A percentile compares a stretch with the other conserved stretches of the same genome.
phyloP scores from a whole-genome alignment of 768 basidiomycete genomes.

The Suillus lakei region DNA sequence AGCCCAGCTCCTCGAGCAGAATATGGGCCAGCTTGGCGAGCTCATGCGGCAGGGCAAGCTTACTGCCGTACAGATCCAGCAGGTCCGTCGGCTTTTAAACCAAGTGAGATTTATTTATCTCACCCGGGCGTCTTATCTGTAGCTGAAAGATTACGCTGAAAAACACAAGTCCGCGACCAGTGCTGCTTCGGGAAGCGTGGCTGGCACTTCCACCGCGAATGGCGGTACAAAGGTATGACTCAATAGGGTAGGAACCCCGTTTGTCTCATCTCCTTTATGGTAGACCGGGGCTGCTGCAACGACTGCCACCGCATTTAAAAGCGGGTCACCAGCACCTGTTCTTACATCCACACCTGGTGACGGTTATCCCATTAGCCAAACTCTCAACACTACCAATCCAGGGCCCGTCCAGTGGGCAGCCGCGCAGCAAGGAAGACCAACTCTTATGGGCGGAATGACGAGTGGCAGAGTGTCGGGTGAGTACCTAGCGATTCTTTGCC shows the following conservation, averaged over 20 bases:
- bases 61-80: slow-evolving; percentile 69
- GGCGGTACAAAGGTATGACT: slow-evolving; percentile 5
- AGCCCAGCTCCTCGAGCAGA: slow-evolving; percentile 65
- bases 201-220: slow-evolving; percentile 8
- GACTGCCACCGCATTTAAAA: slow-evolving; percentile 32
- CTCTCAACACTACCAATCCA: slow-evolving; percentile 62
- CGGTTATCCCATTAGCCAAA: slow-evolving; percentile 70
- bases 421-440: slow-evolving; percentile 62
- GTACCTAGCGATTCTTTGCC: slow-evolving; percentile 21
- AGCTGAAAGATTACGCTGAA: slow-evolving; percentile 9
- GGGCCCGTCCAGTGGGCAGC: slow-evolving; percentile 68
- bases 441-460: slow-evolving; percentile 74
- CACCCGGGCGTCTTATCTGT: slow-evolving; percentile 1
- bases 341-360: slow-evolving; percentile 40
- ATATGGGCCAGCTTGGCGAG: slow-evolving; percentile 65
- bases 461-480: slow-evolving; percentile 70
- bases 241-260: not conserved
- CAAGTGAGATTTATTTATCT: slow-evolving; percentile 11
- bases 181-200: slow-evolving; percentile 18
- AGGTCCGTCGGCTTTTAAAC: slow-evolving; percentile 47
- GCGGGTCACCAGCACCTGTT: slow-evolving; percentile 40
- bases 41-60: slow-evolving; percentile 84
- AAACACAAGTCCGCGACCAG: slow-evolving; percentile 50
- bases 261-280: slow-evolving; percentile 2
- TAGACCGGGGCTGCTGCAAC: slow-evolving; percentile 17